Conservation (phyloP, 1,284 basidiomycete genomes). For the Golubevia sp. region DNA sequence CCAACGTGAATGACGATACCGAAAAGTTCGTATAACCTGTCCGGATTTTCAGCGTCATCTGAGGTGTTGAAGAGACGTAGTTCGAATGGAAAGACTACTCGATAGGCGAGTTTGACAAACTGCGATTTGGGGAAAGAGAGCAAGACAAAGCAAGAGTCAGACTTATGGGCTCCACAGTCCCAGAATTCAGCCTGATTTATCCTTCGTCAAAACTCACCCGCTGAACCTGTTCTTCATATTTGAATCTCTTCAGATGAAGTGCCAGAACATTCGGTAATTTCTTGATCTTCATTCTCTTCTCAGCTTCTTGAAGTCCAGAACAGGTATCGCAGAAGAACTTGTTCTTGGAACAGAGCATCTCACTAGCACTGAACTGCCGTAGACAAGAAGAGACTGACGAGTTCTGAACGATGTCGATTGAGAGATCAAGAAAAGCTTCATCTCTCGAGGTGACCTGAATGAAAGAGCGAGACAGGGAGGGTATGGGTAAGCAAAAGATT, state of each 20-base stretch:
- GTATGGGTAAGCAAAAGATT: background rate
- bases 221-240: constrained; percentile 48
- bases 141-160: too few relatives aligned
- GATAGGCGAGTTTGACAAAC: constrained; percentile 54
- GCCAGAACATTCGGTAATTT: constrained; percentile 53
- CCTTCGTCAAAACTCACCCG: too few relatives aligned
- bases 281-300: constrained; percentile 59
- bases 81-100: constrained; percentile 54
- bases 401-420: constrained; percentile 53
- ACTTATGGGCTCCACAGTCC: too few relatives aligned
- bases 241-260: constrained; percentile 57
- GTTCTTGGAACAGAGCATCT: constrained; percentile 54
- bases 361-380: constrained; percentile 54
- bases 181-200: too few relatives aligned
- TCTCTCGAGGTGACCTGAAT: constrained; percentile 43
- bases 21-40: constrained; percentile 52
- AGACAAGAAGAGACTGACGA: constrained; percentile 53
- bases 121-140: constrained; percentile 6
- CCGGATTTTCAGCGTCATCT: constrained; percentile 53
- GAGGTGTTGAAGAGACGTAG: constrained; percentile 58
- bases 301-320: constrained; percentile 56
- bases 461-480: background rate
- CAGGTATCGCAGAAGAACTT: constrained; percentile 60
- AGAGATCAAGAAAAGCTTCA: constrained; percentile 55
- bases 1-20: constrained; percentile 58